Base-by-base conservation (phyloP, 768 basidiomycete species). In the Termitomyces sp. region DNA sequence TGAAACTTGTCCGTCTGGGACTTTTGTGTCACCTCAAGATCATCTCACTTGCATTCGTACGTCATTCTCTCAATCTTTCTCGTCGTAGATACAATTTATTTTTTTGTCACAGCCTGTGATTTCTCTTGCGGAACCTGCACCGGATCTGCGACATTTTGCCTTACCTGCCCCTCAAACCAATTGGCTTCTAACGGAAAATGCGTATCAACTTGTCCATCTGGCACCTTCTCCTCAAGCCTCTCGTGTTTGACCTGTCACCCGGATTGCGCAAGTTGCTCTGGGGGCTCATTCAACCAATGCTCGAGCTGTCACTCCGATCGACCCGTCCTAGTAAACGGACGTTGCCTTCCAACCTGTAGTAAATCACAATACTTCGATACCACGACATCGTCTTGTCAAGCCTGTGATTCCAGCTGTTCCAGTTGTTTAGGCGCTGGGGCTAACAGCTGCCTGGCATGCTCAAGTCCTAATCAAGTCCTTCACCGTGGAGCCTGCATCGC, bases 221-320 rank as follows among this genome's bases (percentile, higher is more conserved):
- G 79, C 58, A 83, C 86, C 1, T 88, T 92, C 74, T 72, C 81
- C 51, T 80, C 88, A 7, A 77, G 82, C 9, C 79, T 83, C 8
- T 71, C 82, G 16, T 94, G 92, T 71, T 68, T 85, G 49, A 61
- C 82, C 8, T 95, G 92, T 70, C 90, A 94, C 63, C 83, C 90
- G 0, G 92, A 94, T 69, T 95, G 92, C 62, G 78, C 81, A 13
- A 83, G 86, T 12, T 95, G 92, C 69, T 81, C 83, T 13, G 89
- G 90, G 8, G 71, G 78, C 46, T 76, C 80, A 0, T 90, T 90
- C 13, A 41, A 80, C 64, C 86, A 93, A 68, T 95, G 92, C 72
- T 74, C 82, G 2, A 80, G 84, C 46, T 94, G 91, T 65, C 79
- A 84, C 20, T 65, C 85, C 24, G 72, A 76, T 18, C 80, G 86